Base-by-base conservation (phyloP, 2,329 filamentous ascomycete genomes). In the Harringtonia aguacate region DNA sequence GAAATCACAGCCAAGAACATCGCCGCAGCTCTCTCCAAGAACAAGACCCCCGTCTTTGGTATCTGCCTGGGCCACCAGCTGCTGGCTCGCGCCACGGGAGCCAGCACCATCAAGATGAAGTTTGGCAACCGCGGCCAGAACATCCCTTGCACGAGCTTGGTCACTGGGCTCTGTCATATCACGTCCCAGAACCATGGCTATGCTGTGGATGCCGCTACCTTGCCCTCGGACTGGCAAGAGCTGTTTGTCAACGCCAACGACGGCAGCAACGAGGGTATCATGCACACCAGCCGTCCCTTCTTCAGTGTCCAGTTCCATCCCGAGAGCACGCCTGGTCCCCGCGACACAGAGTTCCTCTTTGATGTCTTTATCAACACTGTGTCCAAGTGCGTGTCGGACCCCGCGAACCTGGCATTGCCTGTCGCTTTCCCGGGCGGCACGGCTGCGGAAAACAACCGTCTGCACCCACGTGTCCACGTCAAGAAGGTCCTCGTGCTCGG, bases 241-340 rank as follows among this genome's bases (percentile, higher is more conserved):
- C 77, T 97, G 10, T 98, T 97, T 54, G 84, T 97, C 58, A 98
- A 98, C 59, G 90, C 92, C 64, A 98, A 98, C 63, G 92, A 98
- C 56, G 86, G 86, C 55, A 95, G 86, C 66, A 98, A 98, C 64
- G 92, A 98, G 69, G 92, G 92, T 66, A 95, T 98, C 59, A 83
- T 89, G 64, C 88, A 97, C 62, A 69, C 76, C 39, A 77, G 70
- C 61, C 84, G 81, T 58, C 92, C 92, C 41, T 94, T 90, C 69
- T 98, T 98, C 73, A 95, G 88, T 71, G 92, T 97, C n/a, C 92
- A 98, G 61, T 98, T 98, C 69, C 92, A 98, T 60, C 92, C 92
- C 0, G 92, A 98, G 66, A 95, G 89, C 70, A 94, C 88, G 1
- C 92, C 92, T 3, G 92, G 92, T 46, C 92, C 92, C 41, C 79